Evolutionary conservation across 129 eudicot species (phyloP).

Genomic region (Artemisia tridentata): DNA sequence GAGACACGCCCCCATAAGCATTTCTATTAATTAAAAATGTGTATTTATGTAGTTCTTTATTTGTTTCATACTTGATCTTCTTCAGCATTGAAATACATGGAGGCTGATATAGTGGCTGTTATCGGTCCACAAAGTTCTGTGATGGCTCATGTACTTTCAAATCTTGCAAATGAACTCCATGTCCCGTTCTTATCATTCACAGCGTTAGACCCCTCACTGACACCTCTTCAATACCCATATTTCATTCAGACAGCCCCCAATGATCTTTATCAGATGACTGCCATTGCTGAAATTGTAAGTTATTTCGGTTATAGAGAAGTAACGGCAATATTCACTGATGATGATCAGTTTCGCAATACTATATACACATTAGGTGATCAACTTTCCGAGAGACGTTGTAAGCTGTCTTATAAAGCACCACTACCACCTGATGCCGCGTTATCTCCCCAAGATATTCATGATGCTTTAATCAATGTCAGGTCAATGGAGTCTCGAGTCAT

Average conservation of each 20-base stretch:
- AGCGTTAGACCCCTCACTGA: conserved; percentile 80
- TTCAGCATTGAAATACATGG: conserved; percentile 77
- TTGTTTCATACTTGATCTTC: conserved; percentile 18
- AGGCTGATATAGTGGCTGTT: conserved; percentile 62
- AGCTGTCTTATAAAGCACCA: conserved; percentile 64
- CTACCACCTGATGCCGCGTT: conserved; percentile 50
- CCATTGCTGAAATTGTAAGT: conserved; percentile 68
- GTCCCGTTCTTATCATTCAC: conserved; percentile 91
- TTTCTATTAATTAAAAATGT: neutral
- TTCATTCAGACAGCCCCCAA: conserved; percentile 84
- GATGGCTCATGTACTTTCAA: conserved; percentile 81
- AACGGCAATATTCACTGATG: conserved; percentile 59
- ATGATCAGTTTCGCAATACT: conserved; percentile 66
- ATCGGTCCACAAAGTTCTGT: conserved; percentile 83
- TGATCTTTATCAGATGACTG: conserved; percentile 79
- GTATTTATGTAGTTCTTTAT: neutral
- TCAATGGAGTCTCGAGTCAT: conserved; percentile 79
- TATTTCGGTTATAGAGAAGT: conserved; percentile 64
- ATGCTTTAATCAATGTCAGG: conserved; percentile 42
- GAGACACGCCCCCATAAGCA: neutral
- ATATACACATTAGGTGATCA: conserved; percentile 54
- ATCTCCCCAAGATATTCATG: conserved; percentile 28
- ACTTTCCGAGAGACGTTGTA: conserved; percentile 52
- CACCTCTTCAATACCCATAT: conserved; percentile 85
- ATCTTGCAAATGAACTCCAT: conserved; percentile 80